phyloP scores from a whole-genome alignment of 208 protist species.

The Leishmania martiniquensis region DNA sequence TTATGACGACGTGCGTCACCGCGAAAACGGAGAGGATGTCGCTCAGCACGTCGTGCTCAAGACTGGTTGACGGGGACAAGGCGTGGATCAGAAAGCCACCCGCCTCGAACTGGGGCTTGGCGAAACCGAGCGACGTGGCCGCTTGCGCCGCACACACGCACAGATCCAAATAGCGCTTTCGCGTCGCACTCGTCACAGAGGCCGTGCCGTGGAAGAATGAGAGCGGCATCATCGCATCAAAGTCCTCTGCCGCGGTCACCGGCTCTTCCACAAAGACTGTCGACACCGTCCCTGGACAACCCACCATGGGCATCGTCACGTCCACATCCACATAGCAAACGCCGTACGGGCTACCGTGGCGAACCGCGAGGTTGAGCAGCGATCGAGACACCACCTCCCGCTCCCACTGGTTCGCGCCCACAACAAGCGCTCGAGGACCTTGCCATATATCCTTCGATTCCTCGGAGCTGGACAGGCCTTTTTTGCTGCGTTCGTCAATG shows the following conservation, averaged over 20 bases:
- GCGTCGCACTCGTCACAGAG: constrained; percentile 43
- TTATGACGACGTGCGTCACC: constrained; percentile 81
- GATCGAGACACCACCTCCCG: constrained; percentile 59
- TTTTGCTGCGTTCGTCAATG: constrained; percentile 21
- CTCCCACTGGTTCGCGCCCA: constrained; percentile 74
- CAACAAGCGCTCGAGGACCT: constrained; percentile 72
- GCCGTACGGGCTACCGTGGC: constrained; percentile 30
- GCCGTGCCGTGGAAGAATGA: constrained; percentile 80
- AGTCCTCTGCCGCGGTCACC: constrained; percentile 69
- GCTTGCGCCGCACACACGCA: constrained; percentile 64
- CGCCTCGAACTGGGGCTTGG: constrained; percentile 50
- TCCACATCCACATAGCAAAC: constrained; percentile 79
- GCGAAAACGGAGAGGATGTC: constrained; percentile 78
- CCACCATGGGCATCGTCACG: constrained; percentile 72
- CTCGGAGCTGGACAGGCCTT: constrained; percentile 12
- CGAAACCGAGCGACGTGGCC: constrained; percentile 44
- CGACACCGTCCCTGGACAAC: constrained; percentile 74
- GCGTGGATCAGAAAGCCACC: constrained; percentile 84
- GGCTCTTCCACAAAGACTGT: constrained; percentile 64
- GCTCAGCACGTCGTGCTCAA: constrained; percentile 63
- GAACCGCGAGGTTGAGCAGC: constrained; percentile 72
- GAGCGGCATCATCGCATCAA: constrained; percentile 75
- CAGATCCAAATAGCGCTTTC: constrained; percentile 83
- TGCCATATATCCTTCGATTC: constrained; percentile 31
- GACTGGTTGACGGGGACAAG: constrained; percentile 66